Evolutionary conservation across 2,329 filamentous ascomycete species (phyloP).

Genomic region (Colletotrichum falcatum): DNA sequence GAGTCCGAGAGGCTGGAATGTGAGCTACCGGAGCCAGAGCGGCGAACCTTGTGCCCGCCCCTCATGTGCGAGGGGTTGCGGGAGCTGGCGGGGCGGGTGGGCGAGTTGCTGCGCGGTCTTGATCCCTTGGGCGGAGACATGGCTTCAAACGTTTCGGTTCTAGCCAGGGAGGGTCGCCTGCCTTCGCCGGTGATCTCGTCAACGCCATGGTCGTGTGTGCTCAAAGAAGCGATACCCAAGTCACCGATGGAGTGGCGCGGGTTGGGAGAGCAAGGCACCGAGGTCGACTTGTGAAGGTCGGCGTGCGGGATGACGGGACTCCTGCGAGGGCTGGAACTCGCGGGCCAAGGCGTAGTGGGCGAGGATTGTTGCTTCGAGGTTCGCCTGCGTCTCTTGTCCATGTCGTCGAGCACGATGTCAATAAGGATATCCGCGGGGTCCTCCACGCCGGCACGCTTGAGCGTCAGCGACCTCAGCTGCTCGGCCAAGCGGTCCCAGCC

Average conservation of each 20-base stretch:
- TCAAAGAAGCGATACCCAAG: slow-evolving; percentile 70
- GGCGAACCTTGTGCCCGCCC: slow-evolving; percentile 79
- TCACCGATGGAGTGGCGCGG: slow-evolving; percentile 61
- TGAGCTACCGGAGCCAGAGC: slow-evolving; percentile 93
- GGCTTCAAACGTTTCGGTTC: slow-evolving; percentile 62
- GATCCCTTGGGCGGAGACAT: slow-evolving; percentile 57
- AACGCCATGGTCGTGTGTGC: slow-evolving; percentile 62
- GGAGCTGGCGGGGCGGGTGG: slow-evolving; percentile 79
- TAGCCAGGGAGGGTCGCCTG: slow-evolving; percentile 58
- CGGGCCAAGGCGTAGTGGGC: slow-evolving; percentile 77
- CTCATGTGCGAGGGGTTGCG: slow-evolving; percentile 78
- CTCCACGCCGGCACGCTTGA: slow-evolving; percentile 89
- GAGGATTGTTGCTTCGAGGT: slow-evolving; percentile 89
- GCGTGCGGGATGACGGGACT: slow-evolving; percentile 74
- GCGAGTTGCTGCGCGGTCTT: slow-evolving; percentile 82
- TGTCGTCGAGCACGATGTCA: slow-evolving; percentile 95
- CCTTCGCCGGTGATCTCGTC: slow-evolving; percentile 54
- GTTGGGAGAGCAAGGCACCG: slow-evolving; percentile 74
- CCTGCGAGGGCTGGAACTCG: slow-evolving; percentile 66
- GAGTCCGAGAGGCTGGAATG: slow-evolving; percentile 81
- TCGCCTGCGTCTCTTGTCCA: slow-evolving; percentile 89
- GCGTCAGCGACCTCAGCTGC: slow-evolving; percentile 87
- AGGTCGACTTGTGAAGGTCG: slow-evolving; percentile 76
- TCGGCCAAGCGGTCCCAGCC: slow-evolving; percentile 96
- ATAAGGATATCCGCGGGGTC: slow-evolving; percentile 91